Conservation (phyloP, 1,284 basidiomycete species). For the Nidula niveotomentosa region DNA sequence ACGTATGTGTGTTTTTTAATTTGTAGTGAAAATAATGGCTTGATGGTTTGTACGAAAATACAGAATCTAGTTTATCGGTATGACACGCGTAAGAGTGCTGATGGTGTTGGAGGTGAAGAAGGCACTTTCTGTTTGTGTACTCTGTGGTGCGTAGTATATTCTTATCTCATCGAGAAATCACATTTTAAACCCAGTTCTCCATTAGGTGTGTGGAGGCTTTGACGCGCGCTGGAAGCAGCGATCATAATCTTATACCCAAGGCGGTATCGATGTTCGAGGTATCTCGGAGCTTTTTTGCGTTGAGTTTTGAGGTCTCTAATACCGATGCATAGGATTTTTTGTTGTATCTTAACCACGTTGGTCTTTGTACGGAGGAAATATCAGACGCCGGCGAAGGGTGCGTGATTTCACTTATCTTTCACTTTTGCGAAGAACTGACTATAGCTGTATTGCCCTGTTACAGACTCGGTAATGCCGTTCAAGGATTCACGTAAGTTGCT, state of each 20-base stretch:
- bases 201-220: conserved; percentile 84
- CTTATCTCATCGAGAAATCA: not conserved
- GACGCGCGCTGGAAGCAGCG: conserved; percentile 80
- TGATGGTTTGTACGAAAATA: not conserved
- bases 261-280: conserved; percentile 86
- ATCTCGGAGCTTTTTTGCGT: not conserved
- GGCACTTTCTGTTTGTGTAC: conserved; percentile 85
- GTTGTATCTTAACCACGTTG: conserved; percentile 84
- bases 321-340: conserved; percentile 57
- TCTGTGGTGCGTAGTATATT: conserved; percentile 49
- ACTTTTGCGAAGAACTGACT: not conserved
- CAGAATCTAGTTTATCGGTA: conserved; percentile 79
- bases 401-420: conserved; percentile 16
- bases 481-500: conserved; percentile 76
- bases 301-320: not conserved
- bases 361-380: conserved; percentile 84
- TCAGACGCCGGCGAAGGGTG: conserved; percentile 78
- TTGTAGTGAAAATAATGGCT: not conserved
- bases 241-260: conserved; percentile 62
- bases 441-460: not conserved
- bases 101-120: conserved; percentile 93
- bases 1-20: conserved; percentile 44
- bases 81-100: conserved; percentile 78
- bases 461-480: conserved; percentile 81
- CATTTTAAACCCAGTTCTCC: not conserved